These are phyloP conservation scores for Toxoplasma gondii DNA, from an alignment of 169 alveolate species.

Conservation along the genomic window DNA sequence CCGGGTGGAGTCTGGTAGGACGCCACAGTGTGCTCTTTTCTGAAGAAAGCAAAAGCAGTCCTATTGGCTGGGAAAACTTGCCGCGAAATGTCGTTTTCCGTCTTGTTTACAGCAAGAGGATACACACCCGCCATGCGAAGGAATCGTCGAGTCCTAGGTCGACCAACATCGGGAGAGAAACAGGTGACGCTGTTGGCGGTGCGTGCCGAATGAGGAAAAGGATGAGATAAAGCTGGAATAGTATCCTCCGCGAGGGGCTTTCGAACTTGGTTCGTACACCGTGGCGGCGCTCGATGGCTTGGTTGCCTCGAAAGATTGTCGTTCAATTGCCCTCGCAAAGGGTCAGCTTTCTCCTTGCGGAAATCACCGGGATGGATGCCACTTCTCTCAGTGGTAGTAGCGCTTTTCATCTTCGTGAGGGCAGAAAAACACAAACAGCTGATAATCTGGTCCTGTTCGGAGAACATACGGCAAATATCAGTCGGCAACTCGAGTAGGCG, in stretches of 20 bases:
- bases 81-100: background rate
- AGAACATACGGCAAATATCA: slow-evolving; percentile 37
- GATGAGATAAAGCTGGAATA: background rate
- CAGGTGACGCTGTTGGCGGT: background rate
- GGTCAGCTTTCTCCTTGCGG: background rate
- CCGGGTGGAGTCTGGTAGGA: background rate
- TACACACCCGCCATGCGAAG: background rate
- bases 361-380: background rate
- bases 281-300: background rate
- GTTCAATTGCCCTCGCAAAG: background rate
- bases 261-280: background rate
- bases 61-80: background rate
- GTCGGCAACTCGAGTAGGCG: slow-evolving; percentile 63
- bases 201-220: background rate
- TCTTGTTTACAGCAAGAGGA: background rate
- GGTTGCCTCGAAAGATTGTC: background rate
- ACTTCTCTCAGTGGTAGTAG: background rate
- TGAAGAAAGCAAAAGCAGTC: background rate
- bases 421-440: slow-evolving; percentile 66
- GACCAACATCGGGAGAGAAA: background rate
- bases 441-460: slow-evolving; percentile 51
- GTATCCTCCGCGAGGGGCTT: background rate
- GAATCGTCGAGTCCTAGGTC: background rate
- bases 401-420: slow-evolving; percentile 48
- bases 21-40: background rate